Conservation (phyloP, 345 rosid species). For the Acer saccharum region DNA sequence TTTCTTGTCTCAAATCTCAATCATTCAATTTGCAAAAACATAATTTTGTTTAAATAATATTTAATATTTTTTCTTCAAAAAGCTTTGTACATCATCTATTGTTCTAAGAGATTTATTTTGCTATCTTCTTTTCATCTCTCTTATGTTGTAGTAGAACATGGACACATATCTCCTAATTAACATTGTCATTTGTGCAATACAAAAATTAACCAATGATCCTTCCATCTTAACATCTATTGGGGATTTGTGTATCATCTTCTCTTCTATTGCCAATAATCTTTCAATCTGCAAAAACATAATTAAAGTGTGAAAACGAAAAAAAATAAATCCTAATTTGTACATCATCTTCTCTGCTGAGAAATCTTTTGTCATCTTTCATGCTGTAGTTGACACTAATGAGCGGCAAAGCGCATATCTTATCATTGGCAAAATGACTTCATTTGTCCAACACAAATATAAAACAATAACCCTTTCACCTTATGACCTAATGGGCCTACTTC, state of each 20-base stretch:
- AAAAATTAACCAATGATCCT: not conserved
- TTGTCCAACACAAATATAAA: not conserved
- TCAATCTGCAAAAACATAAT: not conserved
- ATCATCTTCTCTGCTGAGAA: no score
- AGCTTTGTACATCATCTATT: not conserved
- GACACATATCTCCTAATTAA: not conserved
- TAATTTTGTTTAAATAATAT: not conserved
- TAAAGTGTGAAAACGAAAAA: not conserved
- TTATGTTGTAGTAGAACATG: not conserved
- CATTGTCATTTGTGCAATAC: not conserved
- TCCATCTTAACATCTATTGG: not conserved
- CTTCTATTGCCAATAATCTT: not conserved
- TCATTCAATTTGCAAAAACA: not conserved
- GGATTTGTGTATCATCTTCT: not conserved
- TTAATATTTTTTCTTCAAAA: not conserved
- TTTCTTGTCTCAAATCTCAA: not conserved
- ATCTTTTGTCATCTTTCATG: not conserved
- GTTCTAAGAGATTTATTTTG: not conserved
- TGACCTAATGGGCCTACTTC: not conserved
- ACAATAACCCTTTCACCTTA: not conserved
- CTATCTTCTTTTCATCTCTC: slow-evolving; percentile 4
- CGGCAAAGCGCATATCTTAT: not conserved
- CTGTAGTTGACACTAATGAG: not conserved
- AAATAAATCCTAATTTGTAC: no score
- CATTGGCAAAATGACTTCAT: no score